Evolutionary conservation across 2,329 filamentous ascomycete genomes (phyloP).

Genomic region (Penicillium polonicum): DNA sequence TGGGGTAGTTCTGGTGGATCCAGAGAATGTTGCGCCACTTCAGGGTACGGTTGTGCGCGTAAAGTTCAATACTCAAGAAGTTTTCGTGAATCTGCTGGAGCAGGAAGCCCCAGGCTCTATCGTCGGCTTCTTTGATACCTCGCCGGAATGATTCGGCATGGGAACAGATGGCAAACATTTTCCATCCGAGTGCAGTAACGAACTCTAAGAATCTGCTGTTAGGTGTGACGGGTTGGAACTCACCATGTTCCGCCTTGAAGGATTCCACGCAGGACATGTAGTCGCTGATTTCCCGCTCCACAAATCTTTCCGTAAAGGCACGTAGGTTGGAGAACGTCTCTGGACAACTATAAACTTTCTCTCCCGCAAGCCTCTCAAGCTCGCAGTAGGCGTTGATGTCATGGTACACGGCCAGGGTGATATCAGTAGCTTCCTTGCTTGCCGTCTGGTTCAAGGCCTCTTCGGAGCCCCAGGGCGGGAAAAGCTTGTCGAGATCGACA

Average conservation of each 20-base stretch:
- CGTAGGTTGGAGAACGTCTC: not conserved
- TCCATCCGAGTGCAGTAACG: slow-evolving; percentile 24
- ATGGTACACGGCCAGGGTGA: not conserved
- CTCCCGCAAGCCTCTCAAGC: not conserved
- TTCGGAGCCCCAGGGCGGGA: slow-evolving; percentile 3
- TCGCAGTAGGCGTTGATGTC: not conserved
- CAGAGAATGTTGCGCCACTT: slow-evolving; percentile 25
- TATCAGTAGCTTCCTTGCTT: not conserved
- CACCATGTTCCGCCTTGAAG: not conserved
- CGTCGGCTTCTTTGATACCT: slow-evolving; percentile 1
- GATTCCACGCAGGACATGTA: not conserved
- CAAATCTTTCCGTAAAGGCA: not conserved
- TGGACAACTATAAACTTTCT: no score
- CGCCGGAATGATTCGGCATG: slow-evolving; percentile 28
- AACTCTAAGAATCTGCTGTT: slow-evolving; percentile 3
- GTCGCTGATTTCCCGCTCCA: not conserved
- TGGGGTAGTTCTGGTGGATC: not conserved
- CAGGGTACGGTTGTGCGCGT: slow-evolving; percentile 24
- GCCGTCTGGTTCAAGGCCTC: not conserved
- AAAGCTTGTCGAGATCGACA: not conserved
- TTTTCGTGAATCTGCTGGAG: slow-evolving; percentile 18
- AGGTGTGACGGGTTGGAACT: not conserved
- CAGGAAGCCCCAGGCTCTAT: slow-evolving; percentile 19
- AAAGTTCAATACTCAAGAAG: slow-evolving; percentile 25
- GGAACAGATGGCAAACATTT: slow-evolving; percentile 28